Percentiles rank a stretch among this genome's conserved stretches.
These are phyloP conservation scores for Talaromyces sp. DNA, from an alignment of 2,329 filamentous ascomycete species.

Conservation along the genomic window DNA sequence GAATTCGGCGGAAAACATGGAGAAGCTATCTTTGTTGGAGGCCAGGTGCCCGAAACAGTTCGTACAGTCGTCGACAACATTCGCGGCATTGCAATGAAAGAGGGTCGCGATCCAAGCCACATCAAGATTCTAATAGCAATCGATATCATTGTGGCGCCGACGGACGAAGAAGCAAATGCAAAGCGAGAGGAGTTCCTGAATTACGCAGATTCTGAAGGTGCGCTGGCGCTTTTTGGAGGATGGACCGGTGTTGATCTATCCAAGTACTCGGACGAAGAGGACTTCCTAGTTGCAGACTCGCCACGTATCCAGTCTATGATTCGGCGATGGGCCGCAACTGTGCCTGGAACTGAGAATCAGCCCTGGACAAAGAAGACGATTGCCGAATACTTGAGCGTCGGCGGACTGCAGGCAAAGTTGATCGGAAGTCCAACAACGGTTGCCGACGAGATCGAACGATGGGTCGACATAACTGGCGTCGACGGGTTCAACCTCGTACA, in stretches of 20 bases:
- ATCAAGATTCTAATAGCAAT: conserved; percentile 43
- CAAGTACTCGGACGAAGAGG: conserved; percentile 39
- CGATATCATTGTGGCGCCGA: conserved; percentile 40
- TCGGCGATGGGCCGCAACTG: conserved; percentile 38
- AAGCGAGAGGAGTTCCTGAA: conserved; percentile 38
- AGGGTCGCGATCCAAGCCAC: conserved; percentile 34
- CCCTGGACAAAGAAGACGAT: conserved; percentile 35
- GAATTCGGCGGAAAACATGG: conserved; percentile 41
- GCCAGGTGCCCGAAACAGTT: conserved; percentile 38
- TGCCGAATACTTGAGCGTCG: conserved; percentile 28
- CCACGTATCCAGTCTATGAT: conserved; percentile 41
- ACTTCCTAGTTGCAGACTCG: conserved; percentile 40
- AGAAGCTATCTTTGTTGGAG: conserved; percentile 43
- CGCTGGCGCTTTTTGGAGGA: conserved; percentile 41
- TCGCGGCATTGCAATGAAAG: conserved; percentile 29
- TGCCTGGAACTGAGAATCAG: conserved; percentile 34
- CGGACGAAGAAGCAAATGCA: conserved; percentile 38
- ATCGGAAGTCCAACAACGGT: conserved; percentile 32
- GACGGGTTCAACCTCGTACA: conserved; percentile 20
- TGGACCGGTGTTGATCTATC: conserved; percentile 44
- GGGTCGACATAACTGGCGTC: conserved; percentile 16
- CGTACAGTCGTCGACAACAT: conserved; percentile 38
- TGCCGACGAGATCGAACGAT: conserved; percentile 30
- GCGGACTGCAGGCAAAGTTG: conserved; percentile 30
- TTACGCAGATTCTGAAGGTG: conserved; percentile 42